Base-by-base conservation (phyloP, 495 filamentous ascomycete genomes). In the Aspergillus taichungensis region DNA sequence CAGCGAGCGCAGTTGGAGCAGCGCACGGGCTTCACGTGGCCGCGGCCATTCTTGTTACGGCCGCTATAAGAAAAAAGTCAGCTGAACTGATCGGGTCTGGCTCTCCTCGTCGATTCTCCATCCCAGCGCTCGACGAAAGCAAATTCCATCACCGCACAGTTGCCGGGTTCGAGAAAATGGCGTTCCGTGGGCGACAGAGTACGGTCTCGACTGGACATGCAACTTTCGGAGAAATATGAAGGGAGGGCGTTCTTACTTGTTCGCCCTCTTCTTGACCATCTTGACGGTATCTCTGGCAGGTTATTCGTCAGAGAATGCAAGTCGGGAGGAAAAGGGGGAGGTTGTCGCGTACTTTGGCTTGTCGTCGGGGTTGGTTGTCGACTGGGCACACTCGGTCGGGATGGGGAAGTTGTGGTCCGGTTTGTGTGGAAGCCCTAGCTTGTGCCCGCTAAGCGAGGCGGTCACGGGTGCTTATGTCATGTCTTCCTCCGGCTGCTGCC, bases 1-100 rank as follows among this genome's bases (percentile, higher is more conserved):
- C 92, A 99, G 79, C 92, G 83, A 66, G 89, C 94, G 84, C 92
- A 99, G 86, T 99, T 99, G 77, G 87, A 94, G 87, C 92, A 99
- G 63, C 92, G 85, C 73, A 99, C 95, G 54, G 92, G 92, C 82
- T 95, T 96, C 69, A 95, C 90, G 78, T 98, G 92, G 73, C 92
- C 92, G 68, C 92, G 87, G 68, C 92, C 92, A 72, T 95, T 96
- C 89, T 98, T 98, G 85, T 97, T 95, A 69, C 91, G 87, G 71
- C 92, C 91, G 78, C 84, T 90, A 62, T 58, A 61, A 41, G 51
- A 56, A 41, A 52, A 56, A 10, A 37, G 47, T 59, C 47, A 55
- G 47, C 53, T 52, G 18, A 4, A 24, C 18, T 24, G 4, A 2
- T 24, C 18, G 18, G 4, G 18, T 7, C 32, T 30, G 11, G 24